These are phyloP conservation scores for Ilex aquifolium DNA, from an alignment of 257 asterid species.

Conservation along the genomic window DNA sequence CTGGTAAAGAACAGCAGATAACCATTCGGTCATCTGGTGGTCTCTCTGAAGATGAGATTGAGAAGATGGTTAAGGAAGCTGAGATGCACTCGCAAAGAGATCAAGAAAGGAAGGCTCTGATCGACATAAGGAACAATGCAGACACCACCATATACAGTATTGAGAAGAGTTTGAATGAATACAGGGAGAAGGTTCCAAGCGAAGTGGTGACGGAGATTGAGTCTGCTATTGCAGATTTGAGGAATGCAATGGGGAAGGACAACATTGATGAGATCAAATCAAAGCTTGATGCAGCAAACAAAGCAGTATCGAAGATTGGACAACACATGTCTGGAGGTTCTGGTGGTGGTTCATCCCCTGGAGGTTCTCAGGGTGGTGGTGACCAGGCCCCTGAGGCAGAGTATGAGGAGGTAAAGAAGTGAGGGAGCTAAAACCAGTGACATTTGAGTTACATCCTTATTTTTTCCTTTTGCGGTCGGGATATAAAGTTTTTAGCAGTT, in stretches of 20 bases:
- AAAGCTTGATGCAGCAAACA: constrained; percentile 61
- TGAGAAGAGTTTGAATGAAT: constrained; percentile 65
- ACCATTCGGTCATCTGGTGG: constrained; percentile 78
- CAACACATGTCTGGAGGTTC: constrained; percentile 60
- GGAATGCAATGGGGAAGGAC: constrained; percentile 41
- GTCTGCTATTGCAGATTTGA: constrained; percentile 52
- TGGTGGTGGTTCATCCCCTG: constrained; percentile 32
- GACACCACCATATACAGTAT: constrained; percentile 65
- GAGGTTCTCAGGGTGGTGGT: constrained; percentile 53
- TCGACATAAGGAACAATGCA: constrained; percentile 56
- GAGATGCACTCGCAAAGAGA: constrained; percentile 67
- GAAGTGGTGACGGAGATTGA: constrained; percentile 62
- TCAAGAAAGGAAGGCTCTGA: constrained; percentile 54
- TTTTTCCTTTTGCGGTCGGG: too few relatives aligned
- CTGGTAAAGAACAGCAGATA: constrained; percentile 71
- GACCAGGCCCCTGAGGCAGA: constrained; percentile 69
- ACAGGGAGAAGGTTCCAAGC: constrained; percentile 59
- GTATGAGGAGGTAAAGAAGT: constrained; percentile 79
- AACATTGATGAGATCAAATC: constrained; percentile 53
- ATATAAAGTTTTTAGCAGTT: too few relatives aligned
- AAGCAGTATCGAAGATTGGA: constrained; percentile 76
- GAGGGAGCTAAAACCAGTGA: constrained; percentile 8
- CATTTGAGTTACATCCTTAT: too few relatives aligned
- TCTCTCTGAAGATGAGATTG: constrained; percentile 65
- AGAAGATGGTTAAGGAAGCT: constrained; percentile 78